Conservation (phyloP, 306 rosid species). For the Urtica urens region DNA sequence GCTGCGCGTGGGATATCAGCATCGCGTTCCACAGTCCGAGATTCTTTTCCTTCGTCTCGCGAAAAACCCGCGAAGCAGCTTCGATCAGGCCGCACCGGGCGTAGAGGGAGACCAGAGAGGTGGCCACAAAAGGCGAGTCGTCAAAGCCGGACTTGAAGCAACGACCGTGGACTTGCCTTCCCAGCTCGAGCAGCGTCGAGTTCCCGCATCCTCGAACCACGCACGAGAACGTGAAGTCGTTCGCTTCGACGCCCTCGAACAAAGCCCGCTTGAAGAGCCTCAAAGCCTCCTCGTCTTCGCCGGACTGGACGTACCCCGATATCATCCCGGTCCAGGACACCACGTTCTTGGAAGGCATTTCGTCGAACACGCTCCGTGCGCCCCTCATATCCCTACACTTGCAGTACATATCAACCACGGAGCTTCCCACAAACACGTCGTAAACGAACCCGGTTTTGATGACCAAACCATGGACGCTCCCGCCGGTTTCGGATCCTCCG, state of each 20-base stretch:
- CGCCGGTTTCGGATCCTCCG: conserved; percentile 28
- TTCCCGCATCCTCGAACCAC: conserved; percentile 58
- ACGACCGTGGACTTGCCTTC: conserved; percentile 58
- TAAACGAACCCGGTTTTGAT: conserved; percentile 39
- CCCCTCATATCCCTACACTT: conserved; percentile 36
- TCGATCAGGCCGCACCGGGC: conserved; percentile 70
- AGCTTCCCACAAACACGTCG: conserved; percentile 66
- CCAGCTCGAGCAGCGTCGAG: conserved; percentile 59
- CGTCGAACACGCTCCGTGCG: conserved; percentile 52
- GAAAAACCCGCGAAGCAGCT: conserved; percentile 52
- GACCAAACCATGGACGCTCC: conserved; percentile 36
- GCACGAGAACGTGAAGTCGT: conserved; percentile 74
- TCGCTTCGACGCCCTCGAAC: conserved; percentile 32
- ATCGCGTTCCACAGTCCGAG: conserved; percentile 94
- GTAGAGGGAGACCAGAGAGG: conserved; percentile 61
- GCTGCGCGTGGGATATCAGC: conserved; percentile 77
- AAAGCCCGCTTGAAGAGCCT: conserved; percentile 46
- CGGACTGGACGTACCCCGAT: conserved; percentile 53
- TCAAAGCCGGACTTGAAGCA: conserved; percentile 64
- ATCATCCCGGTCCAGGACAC: conserved; percentile 88
- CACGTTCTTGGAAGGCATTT: conserved; percentile 63
- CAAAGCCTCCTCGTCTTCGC: conserved; percentile 58
- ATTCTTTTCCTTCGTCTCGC: conserved; percentile 41
- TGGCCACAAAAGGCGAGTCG: conserved; percentile 67
- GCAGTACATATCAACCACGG: conserved; percentile 55